phyloP scores from a whole-genome alignment of 2,329 filamentous ascomycete genomes.

The Hymenoscyphus albidus region DNA sequence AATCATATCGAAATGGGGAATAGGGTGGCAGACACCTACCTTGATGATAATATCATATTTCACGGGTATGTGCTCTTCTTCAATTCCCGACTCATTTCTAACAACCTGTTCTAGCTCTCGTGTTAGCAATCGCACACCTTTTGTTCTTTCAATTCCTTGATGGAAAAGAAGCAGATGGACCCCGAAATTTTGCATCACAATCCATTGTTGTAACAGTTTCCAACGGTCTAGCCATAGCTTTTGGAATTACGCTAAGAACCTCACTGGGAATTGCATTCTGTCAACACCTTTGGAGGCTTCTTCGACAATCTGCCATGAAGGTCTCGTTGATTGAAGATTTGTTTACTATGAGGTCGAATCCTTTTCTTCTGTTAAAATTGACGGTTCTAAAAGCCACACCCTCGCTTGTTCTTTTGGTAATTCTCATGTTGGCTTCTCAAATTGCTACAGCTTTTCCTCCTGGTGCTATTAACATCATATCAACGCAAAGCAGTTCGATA shows the following conservation, averaged over 20 bases:
- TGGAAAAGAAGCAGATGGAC: constrained; percentile 23
- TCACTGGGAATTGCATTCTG: constrained; percentile 20
- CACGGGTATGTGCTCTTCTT: constrained; percentile 15
- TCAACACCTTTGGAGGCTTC: constrained; percentile 26
- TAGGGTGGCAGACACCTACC: constrained; percentile 26
- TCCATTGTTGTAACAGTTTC: constrained; percentile 25
- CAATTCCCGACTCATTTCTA: neutral
- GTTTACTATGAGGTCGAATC: constrained; percentile 23
- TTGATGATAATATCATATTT: constrained; percentile 22
- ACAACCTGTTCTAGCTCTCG: constrained; percentile 13
- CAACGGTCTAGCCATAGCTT: constrained; percentile 25
- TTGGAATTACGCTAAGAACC: constrained; percentile 20
- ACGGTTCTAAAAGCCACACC: constrained; percentile 20
- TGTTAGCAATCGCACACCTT: constrained; percentile 20
- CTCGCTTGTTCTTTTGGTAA: constrained; percentile 17
- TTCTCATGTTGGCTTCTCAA: constrained; percentile 19
- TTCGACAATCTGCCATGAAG: constrained; percentile 24
- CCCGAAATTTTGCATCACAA: constrained; percentile 21
- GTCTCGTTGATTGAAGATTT: constrained; percentile 27
- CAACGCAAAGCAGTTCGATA: constrained; percentile 8
- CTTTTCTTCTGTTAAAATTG: constrained; percentile 15
- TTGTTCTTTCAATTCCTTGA: constrained; percentile 24
- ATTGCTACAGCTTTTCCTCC: constrained; percentile 24
- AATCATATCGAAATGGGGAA: constrained; percentile 16
- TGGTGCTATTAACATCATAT: constrained; percentile 24